phyloP scores from a whole-genome alignment of 2,329 filamentous ascomycete genomes.

The Cryoendolithus antarcticus region DNA sequence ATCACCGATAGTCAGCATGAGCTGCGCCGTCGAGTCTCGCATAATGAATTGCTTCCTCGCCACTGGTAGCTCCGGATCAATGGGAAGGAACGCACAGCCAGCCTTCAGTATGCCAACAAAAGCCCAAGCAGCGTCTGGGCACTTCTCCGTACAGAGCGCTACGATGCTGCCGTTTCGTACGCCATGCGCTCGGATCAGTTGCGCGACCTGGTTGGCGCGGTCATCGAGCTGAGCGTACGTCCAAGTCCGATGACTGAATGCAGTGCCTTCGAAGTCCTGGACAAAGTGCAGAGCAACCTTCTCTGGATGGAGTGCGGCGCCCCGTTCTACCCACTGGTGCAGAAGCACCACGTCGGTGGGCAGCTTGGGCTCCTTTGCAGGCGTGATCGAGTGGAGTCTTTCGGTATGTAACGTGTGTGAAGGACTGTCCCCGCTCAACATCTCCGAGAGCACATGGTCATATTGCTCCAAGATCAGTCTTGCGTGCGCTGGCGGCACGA shows the following conservation, averaged over 20 bases:
- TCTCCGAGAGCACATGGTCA: constrained; percentile 50
- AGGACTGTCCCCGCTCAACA: constrained; percentile 27
- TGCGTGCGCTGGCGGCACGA: constrained; percentile 59
- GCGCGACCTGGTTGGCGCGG: constrained; percentile 60
- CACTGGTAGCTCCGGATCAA: constrained; percentile 62
- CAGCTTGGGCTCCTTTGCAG: constrained; percentile 47
- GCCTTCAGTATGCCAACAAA: constrained; percentile 74
- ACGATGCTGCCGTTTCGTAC: constrained; percentile 49
- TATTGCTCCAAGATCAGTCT: constrained; percentile 57
- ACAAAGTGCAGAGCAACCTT: constrained; percentile 62
- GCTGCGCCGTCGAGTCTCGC: constrained; percentile 52
- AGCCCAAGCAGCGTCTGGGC: constrained; percentile 68
- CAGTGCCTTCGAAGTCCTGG: constrained; percentile 32
- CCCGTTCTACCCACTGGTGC: constrained; percentile 65
- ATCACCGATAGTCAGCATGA: constrained; percentile 28
- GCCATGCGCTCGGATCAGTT: constrained; percentile 43
- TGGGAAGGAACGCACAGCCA: constrained; percentile 67
- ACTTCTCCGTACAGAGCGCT: constrained; percentile 73
- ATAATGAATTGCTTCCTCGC: constrained; percentile 69
- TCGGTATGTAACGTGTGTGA: not conserved
- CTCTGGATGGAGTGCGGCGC: constrained; percentile 43
- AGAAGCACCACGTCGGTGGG: constrained; percentile 48
- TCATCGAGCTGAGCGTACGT: constrained; percentile 60
- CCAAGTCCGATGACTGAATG: constrained; percentile 47
- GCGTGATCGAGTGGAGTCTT: constrained; percentile 42